phyloP scores from a whole-genome alignment of 1,139 yeast species.

The Blastobotrys capitulatus region DNA sequence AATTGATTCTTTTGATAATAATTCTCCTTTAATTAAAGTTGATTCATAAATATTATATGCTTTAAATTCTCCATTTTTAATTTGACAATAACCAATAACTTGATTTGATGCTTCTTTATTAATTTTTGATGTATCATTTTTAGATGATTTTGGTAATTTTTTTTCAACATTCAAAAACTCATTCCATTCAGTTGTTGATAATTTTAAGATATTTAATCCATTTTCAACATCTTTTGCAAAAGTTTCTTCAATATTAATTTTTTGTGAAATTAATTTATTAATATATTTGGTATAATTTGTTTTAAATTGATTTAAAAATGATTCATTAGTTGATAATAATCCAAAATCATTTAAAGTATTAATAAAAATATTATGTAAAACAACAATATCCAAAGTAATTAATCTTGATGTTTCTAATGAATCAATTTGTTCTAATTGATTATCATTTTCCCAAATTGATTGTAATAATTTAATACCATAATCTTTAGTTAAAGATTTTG shows the following conservation, averaged over 20 bases:
- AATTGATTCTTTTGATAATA: slow-evolving; percentile 24
- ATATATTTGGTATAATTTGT: slow-evolving; percentile 11
- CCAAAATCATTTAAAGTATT: slow-evolving; percentile 17
- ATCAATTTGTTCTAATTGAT: slow-evolving; percentile 9
- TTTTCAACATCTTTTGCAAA: slow-evolving; percentile 19
- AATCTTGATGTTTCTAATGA: slow-evolving; percentile 7
- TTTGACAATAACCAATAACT: slow-evolving; percentile 23
- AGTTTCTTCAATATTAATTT: slow-evolving; percentile 13
- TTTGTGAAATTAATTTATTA: slow-evolving; percentile 3
- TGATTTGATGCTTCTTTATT: slow-evolving; percentile 15
- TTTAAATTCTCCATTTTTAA: slow-evolving; percentile 17
- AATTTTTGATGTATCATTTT: background rate
- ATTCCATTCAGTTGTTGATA: slow-evolving; percentile 4
- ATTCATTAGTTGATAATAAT: slow-evolving; percentile 2
- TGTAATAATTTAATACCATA: slow-evolving; percentile 20
- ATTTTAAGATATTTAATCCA: background rate
- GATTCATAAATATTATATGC: slow-evolving; percentile 22
- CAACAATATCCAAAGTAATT: slow-evolving; percentile 19
- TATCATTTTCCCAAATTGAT: slow-evolving; percentile 18
- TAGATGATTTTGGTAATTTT: background rate
- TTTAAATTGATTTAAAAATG: slow-evolving; percentile 12
- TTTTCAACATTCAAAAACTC: background rate
- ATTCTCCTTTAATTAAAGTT: slow-evolving; percentile 18
- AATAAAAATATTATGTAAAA: slow-evolving; percentile 24
- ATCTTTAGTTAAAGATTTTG: slow-evolving; percentile 20